Percentiles rank a stretch among this genome's conserved stretches.
Conservation (phyloP, 2,329 filamentous ascomycete species). For the Colletotrichum caudatum region DNA sequence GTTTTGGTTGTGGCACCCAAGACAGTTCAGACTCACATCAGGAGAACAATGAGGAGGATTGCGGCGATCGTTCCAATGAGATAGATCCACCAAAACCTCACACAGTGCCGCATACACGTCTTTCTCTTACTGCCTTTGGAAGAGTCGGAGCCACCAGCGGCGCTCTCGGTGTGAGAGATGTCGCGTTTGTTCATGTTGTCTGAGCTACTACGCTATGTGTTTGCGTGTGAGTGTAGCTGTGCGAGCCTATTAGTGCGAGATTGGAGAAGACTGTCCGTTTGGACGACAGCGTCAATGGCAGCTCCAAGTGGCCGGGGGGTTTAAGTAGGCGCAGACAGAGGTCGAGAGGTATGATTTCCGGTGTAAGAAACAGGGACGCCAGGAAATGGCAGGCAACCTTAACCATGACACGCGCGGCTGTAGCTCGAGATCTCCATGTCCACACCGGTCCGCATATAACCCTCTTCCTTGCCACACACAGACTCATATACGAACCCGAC, state of each 20-base stretch:
- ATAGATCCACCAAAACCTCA: conserved; percentile 72
- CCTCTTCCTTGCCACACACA: conserved; percentile 14
- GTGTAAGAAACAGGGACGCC: conserved; percentile 34
- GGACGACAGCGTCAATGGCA: conserved; percentile 24
- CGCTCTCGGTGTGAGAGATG: conserved; percentile 52
- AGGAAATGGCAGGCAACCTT: conserved; percentile 24
- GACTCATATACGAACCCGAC: conserved; percentile 26
- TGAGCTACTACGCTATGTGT: conserved; percentile 21
- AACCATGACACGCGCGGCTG: conserved; percentile 32
- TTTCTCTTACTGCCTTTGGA: conserved; percentile 50
- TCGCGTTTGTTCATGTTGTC: conserved; percentile 54
- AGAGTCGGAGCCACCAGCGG: conserved; percentile 41
- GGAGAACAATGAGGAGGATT: conserved; percentile 66
- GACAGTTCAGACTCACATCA: conserved; percentile 64
- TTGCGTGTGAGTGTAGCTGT: background rate
- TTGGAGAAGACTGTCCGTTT: conserved; percentile 10
- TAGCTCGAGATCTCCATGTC: conserved; percentile 38
- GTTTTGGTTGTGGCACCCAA: background rate
- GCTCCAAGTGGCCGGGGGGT: conserved; percentile 25
- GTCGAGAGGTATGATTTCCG: conserved; percentile 35
- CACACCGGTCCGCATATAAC: conserved; percentile 32
- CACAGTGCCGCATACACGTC: conserved; percentile 60
- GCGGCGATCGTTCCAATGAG: conserved; percentile 63
- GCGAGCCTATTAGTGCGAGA: background rate
- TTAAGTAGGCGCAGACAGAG: conserved; percentile 41